phyloP scores from a whole-genome alignment of 805 yeast genomes.

The Nakazawaea sp. region DNA sequence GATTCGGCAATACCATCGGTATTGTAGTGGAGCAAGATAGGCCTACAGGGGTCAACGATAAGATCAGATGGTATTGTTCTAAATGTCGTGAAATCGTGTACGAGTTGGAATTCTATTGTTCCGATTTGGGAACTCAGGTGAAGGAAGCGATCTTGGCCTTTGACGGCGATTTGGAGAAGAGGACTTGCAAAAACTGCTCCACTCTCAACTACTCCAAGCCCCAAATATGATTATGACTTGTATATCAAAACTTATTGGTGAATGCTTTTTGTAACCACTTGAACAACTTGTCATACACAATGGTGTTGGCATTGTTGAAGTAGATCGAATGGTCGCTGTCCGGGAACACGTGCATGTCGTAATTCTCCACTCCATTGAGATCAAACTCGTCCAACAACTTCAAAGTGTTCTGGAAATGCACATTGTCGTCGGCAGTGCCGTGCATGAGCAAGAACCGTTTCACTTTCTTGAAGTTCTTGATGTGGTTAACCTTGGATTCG shows the following conservation, averaged over 20 bases:
- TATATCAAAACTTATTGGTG: constrained; percentile 28
- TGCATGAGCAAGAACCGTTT: constrained; percentile 64
- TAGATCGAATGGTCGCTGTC: constrained; percentile 85
- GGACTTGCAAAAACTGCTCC: constrained; percentile 75
- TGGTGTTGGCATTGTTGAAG: constrained; percentile 70
- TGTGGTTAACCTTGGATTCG: constrained; percentile 34
- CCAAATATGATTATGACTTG: constrained; percentile 18
- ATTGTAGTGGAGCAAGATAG: constrained; percentile 90
- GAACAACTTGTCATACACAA: constrained; percentile 66
- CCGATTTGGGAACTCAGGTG: constrained; percentile 85
- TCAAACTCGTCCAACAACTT: constrained; percentile 57
- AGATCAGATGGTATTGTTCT: constrained; percentile 82
- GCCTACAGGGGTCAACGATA: constrained; percentile 64
- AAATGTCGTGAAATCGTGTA: constrained; percentile 59
- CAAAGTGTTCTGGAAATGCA: constrained; percentile 66
- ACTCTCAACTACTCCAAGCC: constrained; percentile 66
- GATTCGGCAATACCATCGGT: constrained; percentile 83
- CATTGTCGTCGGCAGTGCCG: constrained; percentile 83
- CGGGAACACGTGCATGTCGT: constrained; percentile 84
- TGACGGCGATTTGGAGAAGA: constrained; percentile 51
- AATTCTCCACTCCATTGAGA: constrained; percentile 48
- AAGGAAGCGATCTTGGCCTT: constrained; percentile 72
- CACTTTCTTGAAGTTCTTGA: constrained; percentile 36
- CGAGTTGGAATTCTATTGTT: constrained; percentile 66
- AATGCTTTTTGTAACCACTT: constrained; percentile 65